Percentiles rank a stretch among this genome's conserved stretches.
Evolutionary conservation across 768 basidiomycete species (phyloP).

Genomic region (Lactarius hatsudake): DNA sequence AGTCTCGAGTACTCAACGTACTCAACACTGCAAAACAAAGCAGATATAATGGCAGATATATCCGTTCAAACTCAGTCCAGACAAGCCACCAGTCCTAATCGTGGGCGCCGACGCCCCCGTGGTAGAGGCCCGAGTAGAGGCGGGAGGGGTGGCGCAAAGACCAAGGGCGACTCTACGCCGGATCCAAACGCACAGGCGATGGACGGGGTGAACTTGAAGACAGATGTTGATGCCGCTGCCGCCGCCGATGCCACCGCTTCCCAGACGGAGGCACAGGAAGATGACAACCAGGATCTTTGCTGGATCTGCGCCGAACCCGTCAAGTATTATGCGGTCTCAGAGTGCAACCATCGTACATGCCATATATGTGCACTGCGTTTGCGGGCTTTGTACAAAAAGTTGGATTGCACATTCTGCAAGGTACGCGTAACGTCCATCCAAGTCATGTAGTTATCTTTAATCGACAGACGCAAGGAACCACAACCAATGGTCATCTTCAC

Average conservation of each 20-base stretch:
- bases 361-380: constrained; percentile 89
- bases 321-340: constrained; percentile 83
- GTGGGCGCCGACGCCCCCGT: constrained; percentile 13
- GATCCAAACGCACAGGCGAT: neutral
- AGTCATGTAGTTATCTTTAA: neutral
- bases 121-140: constrained; percentile 10
- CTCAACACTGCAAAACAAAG: neutral
- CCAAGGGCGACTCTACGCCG: neutral
- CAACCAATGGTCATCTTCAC: constrained; percentile 79
- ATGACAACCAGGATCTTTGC: constrained; percentile 46
- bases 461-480: constrained; percentile 49
- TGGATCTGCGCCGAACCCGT: constrained; percentile 96
- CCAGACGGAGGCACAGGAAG: constrained; percentile 6
- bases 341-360: constrained; percentile 94
- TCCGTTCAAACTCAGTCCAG: constrained; percentile 3
- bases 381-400: constrained; percentile 89
- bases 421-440: constrained; percentile 39
- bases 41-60: constrained; percentile 18
- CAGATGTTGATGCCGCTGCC: neutral
- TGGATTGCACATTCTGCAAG: constrained; percentile 96
- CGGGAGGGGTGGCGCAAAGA: constrained; percentile 3
- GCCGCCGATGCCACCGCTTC: neutral
- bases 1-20: neutral
- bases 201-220: too few relatives aligned
- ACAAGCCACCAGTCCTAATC: constrained; percentile 4